Evolutionary conservation across 108 stramenopile species (phyloP).

Genomic region (Schizochytrium sp.): DNA sequence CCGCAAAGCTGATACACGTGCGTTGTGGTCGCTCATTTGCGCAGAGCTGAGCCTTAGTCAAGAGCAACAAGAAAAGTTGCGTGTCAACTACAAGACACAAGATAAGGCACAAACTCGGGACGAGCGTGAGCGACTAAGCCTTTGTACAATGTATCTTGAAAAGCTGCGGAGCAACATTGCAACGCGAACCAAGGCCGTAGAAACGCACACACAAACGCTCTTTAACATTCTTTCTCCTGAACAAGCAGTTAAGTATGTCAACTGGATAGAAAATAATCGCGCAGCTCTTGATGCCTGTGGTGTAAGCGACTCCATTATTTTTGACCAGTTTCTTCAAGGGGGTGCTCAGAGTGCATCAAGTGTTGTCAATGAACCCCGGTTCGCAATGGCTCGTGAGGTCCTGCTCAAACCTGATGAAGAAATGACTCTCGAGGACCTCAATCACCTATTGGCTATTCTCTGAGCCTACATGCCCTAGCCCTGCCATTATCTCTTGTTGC

Average conservation of each 20-base stretch:
- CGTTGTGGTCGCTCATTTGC: slow-evolving; percentile 93
- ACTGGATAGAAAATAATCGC: slow-evolving; percentile 77
- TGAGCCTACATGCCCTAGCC: neutral
- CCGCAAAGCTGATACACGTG: slow-evolving; percentile 76
- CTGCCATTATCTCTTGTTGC: no score
- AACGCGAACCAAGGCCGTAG: slow-evolving; percentile 73
- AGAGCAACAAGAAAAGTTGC: slow-evolving; percentile 90
- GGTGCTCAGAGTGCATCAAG: neutral
- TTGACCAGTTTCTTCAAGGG: slow-evolving; percentile 39
- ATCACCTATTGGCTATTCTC: slow-evolving; percentile 10
- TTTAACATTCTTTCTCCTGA: slow-evolving; percentile 74
- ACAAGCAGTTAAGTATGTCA: slow-evolving; percentile 80
- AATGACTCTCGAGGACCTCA: slow-evolving; percentile 51
- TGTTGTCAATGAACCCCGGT: slow-evolving; percentile 47
- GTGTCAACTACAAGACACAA: slow-evolving; percentile 76
- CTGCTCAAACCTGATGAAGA: slow-evolving; percentile 47
- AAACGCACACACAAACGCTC: slow-evolving; percentile 70
- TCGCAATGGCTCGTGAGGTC: neutral
- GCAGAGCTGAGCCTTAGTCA: slow-evolving; percentile 89
- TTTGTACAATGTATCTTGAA: slow-evolving; percentile 76
- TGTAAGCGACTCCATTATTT: slow-evolving; percentile 35
- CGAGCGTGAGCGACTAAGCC: slow-evolving; percentile 85
- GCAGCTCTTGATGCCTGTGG: slow-evolving; percentile 41
- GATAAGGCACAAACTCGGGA: slow-evolving; percentile 73
- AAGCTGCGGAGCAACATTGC: slow-evolving; percentile 75